phyloP scores from a whole-genome alignment of 2,329 filamentous ascomycete genomes.

The Colletotrichum sp. region DNA sequence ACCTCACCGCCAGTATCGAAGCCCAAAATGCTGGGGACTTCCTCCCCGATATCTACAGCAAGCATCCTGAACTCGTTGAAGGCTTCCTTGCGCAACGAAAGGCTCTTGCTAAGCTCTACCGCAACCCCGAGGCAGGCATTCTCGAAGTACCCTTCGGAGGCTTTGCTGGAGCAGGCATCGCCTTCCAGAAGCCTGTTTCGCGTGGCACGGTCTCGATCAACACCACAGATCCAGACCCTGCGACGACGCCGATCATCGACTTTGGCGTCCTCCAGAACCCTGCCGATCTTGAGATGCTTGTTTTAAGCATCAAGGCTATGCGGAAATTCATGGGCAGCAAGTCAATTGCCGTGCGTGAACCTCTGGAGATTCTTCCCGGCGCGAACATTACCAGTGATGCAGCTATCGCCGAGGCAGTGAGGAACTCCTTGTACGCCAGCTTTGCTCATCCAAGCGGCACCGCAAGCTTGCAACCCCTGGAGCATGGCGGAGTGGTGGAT shows the following conservation, averaged over 20 bases:
- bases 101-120: constrained; percentile 31
- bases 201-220: constrained; percentile 44
- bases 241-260: constrained; percentile 39
- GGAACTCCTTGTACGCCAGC: neutral
- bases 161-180: constrained; percentile 31
- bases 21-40: constrained; percentile 36
- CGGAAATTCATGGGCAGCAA: constrained; percentile 28
- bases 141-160: constrained; percentile 36
- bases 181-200: constrained; percentile 41
- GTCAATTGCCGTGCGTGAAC: neutral
- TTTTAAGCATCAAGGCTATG: constrained; percentile 36
- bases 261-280: constrained; percentile 43
- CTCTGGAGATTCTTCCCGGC: constrained; percentile 6
- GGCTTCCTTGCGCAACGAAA: constrained; percentile 43
- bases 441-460: constrained; percentile 50
- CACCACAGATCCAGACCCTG: constrained; percentile 31
- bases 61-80: constrained; percentile 36
- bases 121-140: constrained; percentile 27
- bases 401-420: neutral
- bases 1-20: constrained; percentile 31
- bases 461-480: constrained; percentile 50
- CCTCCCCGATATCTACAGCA: constrained; percentile 30
- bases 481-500: constrained; percentile 38
- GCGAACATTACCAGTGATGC: constrained; percentile 1
- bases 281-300: constrained; percentile 35